Base-by-base conservation (phyloP, 192 early-diverging fungal genomes). In the Coemansia sp. region DNA sequence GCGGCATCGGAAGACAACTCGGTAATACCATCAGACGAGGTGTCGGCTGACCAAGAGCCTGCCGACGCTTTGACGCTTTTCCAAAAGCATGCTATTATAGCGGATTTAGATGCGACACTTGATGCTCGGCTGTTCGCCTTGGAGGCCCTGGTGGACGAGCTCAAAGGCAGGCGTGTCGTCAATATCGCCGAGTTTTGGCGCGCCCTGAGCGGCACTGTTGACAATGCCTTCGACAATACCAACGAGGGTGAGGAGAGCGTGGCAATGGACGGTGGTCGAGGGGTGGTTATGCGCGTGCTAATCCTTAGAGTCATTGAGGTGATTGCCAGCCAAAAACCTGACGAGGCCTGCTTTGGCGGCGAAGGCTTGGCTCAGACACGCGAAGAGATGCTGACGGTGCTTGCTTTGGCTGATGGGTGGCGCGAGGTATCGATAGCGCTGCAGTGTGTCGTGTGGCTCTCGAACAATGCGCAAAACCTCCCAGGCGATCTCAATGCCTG, bases 121-220 rank as follows among this genome's bases (percentile, higher is more conserved):
- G 74, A 55, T 20, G 66, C 60, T 34, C 73, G 81, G 15, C 68
- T 84, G 36, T 55, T 53, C 0, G 74, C 81, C 12, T 63, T 84
- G 47, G 49, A 69, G 9, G 55, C 2, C 15, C 47, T 84, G 27
- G 61, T 73, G 34, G 31, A 44, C 12, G 60, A 71, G 46, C 61
- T 84, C 40, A 61, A 62, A 15, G 64, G 38, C 33, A 72, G 46
- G 27, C 36, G 22, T 5, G 61, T 73, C 33, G 38, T 36, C 66
- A 84, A 76, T 44, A 61, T 84, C 43, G 36, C 46, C 47, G 74
- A 55, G 24, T 60, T 84, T 3, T 84, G 81, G 81, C 5, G 15
- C 22, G 64, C 70, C 47, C 64, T 84, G 22, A 12, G 47, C n/a
- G 77, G 69, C 57, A 73, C 76, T 36, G 71, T 73, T 2, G 65